Conservation (phyloP, 148 eudicot species). For the Drosera capensis region DNA sequence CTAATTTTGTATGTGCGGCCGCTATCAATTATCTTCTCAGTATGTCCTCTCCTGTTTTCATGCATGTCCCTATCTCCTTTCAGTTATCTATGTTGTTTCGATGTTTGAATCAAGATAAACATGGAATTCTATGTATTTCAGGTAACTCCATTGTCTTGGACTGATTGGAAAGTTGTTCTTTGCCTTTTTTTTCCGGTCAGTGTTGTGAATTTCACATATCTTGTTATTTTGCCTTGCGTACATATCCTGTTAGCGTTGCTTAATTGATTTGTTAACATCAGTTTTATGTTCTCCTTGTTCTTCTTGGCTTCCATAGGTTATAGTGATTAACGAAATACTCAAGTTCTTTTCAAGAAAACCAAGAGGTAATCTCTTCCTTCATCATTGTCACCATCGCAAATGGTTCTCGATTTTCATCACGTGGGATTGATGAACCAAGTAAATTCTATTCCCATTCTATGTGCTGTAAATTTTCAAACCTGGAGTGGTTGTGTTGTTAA, state of each 20-base stretch:
- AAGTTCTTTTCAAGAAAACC: slow-evolving; percentile 77
- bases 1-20: slow-evolving; percentile 83
- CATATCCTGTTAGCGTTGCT: too few species aligned
- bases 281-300: neutral
- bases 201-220: slow-evolving; percentile 5
- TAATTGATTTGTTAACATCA: slow-evolving; percentile 1
- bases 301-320: slow-evolving; percentile 44
- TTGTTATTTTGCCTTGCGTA: too few species aligned
- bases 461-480: too few species aligned
- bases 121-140: slow-evolving; percentile 24
- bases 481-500: too few species aligned
- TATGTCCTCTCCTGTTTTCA: slow-evolving; percentile 25
- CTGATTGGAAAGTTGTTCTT: slow-evolving; percentile 83
- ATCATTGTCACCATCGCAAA: neutral
- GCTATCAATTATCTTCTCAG: slow-evolving; percentile 77
- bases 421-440: too few species aligned
- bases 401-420: too few species aligned
- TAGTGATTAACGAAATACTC: slow-evolving; percentile 80
- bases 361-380: slow-evolving; percentile 25
- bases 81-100: neutral
- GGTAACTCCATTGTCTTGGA: slow-evolving; percentile 88
- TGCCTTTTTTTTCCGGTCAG: slow-evolving; percentile 95
- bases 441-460: too few species aligned
- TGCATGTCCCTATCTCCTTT: neutral
- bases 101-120: too few species aligned